phyloP scores from a whole-genome alignment of 441 rosid species.

The Capsella rubella region DNA sequence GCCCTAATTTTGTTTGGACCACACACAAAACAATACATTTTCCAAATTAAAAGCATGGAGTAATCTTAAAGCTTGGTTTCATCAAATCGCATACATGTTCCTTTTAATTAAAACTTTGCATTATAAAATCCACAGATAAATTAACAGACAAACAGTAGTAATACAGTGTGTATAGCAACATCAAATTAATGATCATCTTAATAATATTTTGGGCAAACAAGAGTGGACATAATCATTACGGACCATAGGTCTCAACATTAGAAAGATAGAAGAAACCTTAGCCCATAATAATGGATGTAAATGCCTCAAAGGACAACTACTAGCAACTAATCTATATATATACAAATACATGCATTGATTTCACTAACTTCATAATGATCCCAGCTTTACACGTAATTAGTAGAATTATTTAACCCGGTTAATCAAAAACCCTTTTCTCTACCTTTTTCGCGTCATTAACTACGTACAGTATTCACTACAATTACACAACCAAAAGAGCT shows the following conservation, averaged over 20 bases:
- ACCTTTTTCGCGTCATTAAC: constrained; percentile 38
- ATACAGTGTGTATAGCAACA: not conserved
- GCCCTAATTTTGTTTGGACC: constrained; percentile 33
- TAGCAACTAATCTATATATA: constrained; percentile 9
- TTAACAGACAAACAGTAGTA: not conserved
- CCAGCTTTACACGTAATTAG: constrained; percentile 44
- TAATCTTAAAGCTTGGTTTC: constrained; percentile 38
- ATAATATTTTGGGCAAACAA: not conserved
- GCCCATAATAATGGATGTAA: constrained; percentile 19
- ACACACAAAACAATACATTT: constrained; percentile 32
- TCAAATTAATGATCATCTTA: not conserved
- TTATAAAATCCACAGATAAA: not conserved
- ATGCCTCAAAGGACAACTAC: constrained; percentile 17
- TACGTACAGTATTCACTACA: constrained; percentile 32
- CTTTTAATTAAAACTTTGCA: not conserved
- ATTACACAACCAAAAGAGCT: constrained; percentile 21
- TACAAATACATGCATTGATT: constrained; percentile 28
- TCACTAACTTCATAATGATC: constrained; percentile 32
- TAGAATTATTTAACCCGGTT: constrained; percentile 22
- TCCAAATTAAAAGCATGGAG: constrained; percentile 33
- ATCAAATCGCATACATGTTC: constrained; percentile 35
- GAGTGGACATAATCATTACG: constrained; percentile 42
- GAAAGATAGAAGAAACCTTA: constrained; percentile 18
- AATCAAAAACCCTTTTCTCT: constrained; percentile 14
- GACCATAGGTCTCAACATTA: constrained; percentile 23